Evolutionary conservation across 129 eudicot genomes (phyloP).

Genomic region (Tagetes patula): DNA sequence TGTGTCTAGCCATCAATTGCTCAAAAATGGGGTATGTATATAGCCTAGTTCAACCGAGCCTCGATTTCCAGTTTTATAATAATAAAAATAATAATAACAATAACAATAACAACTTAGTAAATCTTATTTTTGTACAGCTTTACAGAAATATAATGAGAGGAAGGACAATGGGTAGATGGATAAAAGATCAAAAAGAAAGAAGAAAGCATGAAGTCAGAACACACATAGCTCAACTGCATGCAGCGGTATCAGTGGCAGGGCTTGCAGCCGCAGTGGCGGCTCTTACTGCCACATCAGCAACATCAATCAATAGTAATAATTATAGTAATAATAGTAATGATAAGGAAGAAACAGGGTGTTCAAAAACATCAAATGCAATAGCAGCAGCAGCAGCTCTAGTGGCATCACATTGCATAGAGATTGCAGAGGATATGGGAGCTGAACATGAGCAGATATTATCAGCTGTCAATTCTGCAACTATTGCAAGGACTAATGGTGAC

Average conservation of each 20-base stretch:
- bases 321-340: too few relatives aligned
- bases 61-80: neutral
- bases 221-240: constrained; percentile 86
- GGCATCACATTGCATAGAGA: constrained; percentile 92
- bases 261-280: constrained; percentile 95
- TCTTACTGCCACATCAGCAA: constrained; percentile 56
- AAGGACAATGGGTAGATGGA: constrained; percentile 76
- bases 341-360: constrained; percentile 33
- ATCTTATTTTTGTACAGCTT: constrained; percentile 36
- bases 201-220: constrained; percentile 76
- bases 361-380: constrained; percentile 61
- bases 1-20: constrained; percentile 60
- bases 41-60: neutral
- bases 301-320: constrained; percentile 31
- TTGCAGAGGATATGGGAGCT: constrained; percentile 92
- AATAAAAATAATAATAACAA: neutral
- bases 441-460: constrained; percentile 70
- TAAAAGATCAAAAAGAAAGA: constrained; percentile 82
- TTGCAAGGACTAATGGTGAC: constrained; percentile 81
- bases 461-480: constrained; percentile 72
- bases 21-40: constrained; percentile 66
- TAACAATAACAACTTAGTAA: neutral
- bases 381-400: constrained; percentile 95
- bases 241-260: constrained; percentile 87
- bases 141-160: constrained; percentile 68